phyloP scores from a whole-genome alignment of 768 basidiomycete species.

The Xerocomellus dryophilus region DNA sequence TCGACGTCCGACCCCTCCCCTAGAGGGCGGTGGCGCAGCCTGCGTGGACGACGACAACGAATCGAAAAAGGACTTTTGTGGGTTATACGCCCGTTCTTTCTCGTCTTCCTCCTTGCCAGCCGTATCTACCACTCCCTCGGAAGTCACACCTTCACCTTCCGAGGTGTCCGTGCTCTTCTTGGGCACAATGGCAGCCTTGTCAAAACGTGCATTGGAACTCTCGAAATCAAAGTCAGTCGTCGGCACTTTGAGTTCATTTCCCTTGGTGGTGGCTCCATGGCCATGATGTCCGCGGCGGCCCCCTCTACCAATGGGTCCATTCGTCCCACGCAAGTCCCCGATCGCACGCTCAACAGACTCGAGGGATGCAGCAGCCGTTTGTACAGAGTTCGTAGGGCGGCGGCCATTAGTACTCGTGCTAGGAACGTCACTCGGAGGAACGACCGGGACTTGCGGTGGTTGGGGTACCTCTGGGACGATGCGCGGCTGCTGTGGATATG shows the following conservation, averaged over 20 bases:
- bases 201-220: conserved; percentile 74
- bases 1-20: conserved; percentile 41
- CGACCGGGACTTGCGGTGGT: conserved; percentile 14
- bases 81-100: conserved; percentile 63
- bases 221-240: conserved; percentile 80
- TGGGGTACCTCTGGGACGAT: conserved; percentile 27
- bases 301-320: conserved; percentile 38
- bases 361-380: conserved; percentile 69
- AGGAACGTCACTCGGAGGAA: conserved; percentile 25
- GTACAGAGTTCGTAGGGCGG: conserved; percentile 50
- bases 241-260: conserved; percentile 54
- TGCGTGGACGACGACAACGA: conserved; percentile 52
- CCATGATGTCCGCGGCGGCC: conserved; percentile 35
- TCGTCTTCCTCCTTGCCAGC: conserved; percentile 36
- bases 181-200: conserved; percentile 59
- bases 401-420: conserved; percentile 27
- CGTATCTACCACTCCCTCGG: conserved; percentile 30
- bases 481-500: conserved; percentile 28
- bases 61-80: conserved; percentile 79
- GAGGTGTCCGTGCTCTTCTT: conserved; percentile 30
- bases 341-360: conserved; percentile 65
- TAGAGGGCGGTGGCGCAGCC: conserved; percentile 26
- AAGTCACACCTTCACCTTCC: conserved; percentile 32
- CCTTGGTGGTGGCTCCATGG: conserved; percentile 29
- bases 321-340: conserved; percentile 45